Evolutionary conservation across 2,329 filamentous ascomycete genomes (phyloP).

Genomic region (Colletotrichum caudatum): DNA sequence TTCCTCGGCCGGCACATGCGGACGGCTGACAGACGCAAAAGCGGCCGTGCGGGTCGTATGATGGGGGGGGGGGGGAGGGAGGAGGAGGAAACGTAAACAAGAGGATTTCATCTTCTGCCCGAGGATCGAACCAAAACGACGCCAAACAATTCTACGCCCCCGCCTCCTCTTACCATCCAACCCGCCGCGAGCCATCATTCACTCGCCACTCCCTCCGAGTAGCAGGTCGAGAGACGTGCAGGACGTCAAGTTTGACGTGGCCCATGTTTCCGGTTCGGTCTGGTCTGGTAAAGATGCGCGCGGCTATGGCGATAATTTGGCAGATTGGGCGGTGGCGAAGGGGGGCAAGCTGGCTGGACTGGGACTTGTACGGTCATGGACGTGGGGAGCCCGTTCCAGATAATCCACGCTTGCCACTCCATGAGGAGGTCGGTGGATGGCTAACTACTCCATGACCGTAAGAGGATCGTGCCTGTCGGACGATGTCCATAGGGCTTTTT

Average conservation of each 20-base stretch:
- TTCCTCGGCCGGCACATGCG: slow-evolving; percentile 22
- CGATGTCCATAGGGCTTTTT: not conserved
- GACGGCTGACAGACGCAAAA: slow-evolving; percentile 15
- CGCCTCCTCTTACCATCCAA: not conserved
- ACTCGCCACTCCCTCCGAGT: slow-evolving; percentile 23
- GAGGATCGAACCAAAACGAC: slow-evolving; percentile 37
- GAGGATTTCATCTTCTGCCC: slow-evolving; percentile 39
- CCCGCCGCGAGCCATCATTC: not conserved
- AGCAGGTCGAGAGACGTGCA: slow-evolving; percentile 24
- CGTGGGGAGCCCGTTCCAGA: not conserved
- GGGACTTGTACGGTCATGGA: not conserved
- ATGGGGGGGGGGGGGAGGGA: not conserved
- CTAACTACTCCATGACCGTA: slow-evolving; percentile 1
- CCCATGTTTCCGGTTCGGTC: slow-evolving; percentile 16
- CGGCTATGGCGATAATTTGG: slow-evolving; percentile 10
- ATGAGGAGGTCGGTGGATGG: not conserved
- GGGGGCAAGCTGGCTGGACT: not conserved
- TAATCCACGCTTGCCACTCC: not conserved
- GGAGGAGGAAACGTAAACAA: slow-evolving; percentile 5
- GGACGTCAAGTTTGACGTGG: slow-evolving; percentile 30
- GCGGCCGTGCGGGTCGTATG: slow-evolving; percentile 35
- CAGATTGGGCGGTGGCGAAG: not conserved
- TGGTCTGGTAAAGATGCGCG: slow-evolving; percentile 1
- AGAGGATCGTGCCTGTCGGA: not conserved
- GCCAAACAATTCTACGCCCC: not conserved